Conservation (phyloP, 345 rosid genomes). For the Syzygium aromaticum region DNA sequence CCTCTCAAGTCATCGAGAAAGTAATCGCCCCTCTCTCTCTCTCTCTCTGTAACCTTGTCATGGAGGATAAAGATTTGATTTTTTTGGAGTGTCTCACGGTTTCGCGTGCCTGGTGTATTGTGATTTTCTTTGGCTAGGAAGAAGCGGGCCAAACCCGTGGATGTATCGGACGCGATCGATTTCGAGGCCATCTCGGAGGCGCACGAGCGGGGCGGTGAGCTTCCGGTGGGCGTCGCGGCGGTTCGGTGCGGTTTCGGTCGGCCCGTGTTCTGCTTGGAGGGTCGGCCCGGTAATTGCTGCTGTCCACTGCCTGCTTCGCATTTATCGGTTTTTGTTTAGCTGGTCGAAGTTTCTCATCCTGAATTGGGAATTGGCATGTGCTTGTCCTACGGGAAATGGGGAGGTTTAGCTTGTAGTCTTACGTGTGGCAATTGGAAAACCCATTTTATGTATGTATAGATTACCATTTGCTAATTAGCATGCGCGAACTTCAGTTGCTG, state of each 20-base stretch:
- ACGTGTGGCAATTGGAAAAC: neutral
- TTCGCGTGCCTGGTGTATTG: neutral
- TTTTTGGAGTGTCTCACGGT: neutral
- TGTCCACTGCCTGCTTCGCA: neutral
- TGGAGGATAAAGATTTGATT: neutral
- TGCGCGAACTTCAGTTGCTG: neutral
- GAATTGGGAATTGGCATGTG: neutral
- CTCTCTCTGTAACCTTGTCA: neutral
- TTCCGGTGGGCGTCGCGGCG: conserved; percentile 42
- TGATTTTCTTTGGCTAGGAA: conserved; percentile 33
- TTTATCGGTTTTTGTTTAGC: neutral
- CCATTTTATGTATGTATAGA: neutral
- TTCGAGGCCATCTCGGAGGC: conserved; percentile 40
- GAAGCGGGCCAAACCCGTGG: conserved; percentile 65
- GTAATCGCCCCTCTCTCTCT: conserved; percentile 15
- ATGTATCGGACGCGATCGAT: conserved; percentile 66
- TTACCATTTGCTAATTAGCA: neutral
- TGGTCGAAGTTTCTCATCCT: neutral
- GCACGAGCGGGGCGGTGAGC: conserved; percentile 22
- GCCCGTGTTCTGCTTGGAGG: conserved; percentile 52
- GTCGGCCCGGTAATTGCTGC: conserved; percentile 47
- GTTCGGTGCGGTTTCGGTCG: conserved; percentile 17
- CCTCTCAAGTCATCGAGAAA: conserved; percentile 49
- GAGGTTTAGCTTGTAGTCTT: neutral
- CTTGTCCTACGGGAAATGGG: neutral